A percentile compares a stretch with the other conserved stretches of the same genome.
These are phyloP conservation scores for Clavispora asparagi DNA, from an alignment of 805 yeast species.

Conservation along the genomic window DNA sequence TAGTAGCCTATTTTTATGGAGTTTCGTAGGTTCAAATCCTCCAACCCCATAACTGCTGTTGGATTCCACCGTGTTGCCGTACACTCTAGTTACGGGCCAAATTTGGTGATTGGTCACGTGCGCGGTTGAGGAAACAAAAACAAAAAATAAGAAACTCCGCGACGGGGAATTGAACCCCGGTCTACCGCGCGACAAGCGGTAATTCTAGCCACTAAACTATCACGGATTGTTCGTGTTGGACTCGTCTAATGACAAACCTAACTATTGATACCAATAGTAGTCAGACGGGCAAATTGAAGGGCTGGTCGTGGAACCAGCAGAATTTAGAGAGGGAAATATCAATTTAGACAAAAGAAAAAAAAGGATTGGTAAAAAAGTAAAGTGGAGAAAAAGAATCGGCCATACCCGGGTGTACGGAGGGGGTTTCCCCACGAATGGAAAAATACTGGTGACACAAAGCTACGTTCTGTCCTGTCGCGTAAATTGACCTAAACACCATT, in stretches of 20 bases:
- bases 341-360: too few relatives aligned
- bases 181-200: conserved; percentile 21
- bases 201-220: conserved; percentile 20
- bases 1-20: conserved; percentile 50
- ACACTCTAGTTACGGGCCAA: neutral
- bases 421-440: too few relatives aligned
- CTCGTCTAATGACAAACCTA: too few relatives aligned
- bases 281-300: too few relatives aligned
- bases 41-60: conserved; percentile 5
- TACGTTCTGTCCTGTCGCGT: too few relatives aligned
- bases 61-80: neutral
- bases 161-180: conserved; percentile 22
- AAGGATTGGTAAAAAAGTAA: too few relatives aligned
- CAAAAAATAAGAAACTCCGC: conserved; percentile 11
- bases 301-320: too few relatives aligned
- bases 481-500: too few relatives aligned
- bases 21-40: conserved; percentile 10
- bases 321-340: too few relatives aligned
- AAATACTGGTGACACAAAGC: too few relatives aligned
- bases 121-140: neutral
- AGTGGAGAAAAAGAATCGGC: too few relatives aligned
- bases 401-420: too few relatives aligned
- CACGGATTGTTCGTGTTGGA: conserved; percentile 8
- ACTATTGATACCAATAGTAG: neutral
- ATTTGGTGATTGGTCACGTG: neutral